Conservation (phyloP, 305 asterid genomes). For the Lippia alba region DNA sequence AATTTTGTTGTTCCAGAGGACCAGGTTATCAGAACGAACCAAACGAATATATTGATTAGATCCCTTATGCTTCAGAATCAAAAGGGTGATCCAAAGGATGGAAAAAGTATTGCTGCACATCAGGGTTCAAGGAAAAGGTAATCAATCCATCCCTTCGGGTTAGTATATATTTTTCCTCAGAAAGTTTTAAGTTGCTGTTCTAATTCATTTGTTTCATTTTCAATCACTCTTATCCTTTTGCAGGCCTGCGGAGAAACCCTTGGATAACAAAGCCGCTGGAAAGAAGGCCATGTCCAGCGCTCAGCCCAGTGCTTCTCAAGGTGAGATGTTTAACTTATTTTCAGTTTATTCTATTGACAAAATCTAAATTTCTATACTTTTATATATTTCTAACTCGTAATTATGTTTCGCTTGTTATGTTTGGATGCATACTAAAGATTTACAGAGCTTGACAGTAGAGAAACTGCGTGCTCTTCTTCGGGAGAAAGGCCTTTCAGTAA, state of each 20-base stretch:
- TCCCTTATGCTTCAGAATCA: constrained; percentile 82
- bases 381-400: constrained; percentile 8
- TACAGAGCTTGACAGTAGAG: constrained; percentile 74
- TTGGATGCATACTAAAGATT: constrained; percentile 35
- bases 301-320: constrained; percentile 58
- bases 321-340: constrained; percentile 38
- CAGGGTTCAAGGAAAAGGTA: constrained; percentile 81
- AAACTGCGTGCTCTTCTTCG: constrained; percentile 68
- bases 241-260: constrained; percentile 74
- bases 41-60: constrained; percentile 79
- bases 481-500: constrained; percentile 74
- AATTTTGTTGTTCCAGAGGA: constrained; percentile 48
- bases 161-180: constrained; percentile 18
- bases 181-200: constrained; percentile 2
- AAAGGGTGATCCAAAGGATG: constrained; percentile 63
- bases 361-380: not conserved
- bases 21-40: constrained; percentile 85
- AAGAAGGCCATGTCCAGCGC: constrained; percentile 66
- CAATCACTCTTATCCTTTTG: constrained; percentile 32
- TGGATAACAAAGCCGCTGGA: constrained; percentile 60
- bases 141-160: constrained; percentile 19
- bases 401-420: constrained; percentile 17
- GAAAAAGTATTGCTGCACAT: constrained; percentile 47
- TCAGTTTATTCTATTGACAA: not conserved
- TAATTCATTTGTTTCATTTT: constrained; percentile 29